Percentiles rank a stretch among this genome's conserved stretches.
Conservation (phyloP, 768 basidiomycete genomes). For the Clitopilus hobsonii region DNA sequence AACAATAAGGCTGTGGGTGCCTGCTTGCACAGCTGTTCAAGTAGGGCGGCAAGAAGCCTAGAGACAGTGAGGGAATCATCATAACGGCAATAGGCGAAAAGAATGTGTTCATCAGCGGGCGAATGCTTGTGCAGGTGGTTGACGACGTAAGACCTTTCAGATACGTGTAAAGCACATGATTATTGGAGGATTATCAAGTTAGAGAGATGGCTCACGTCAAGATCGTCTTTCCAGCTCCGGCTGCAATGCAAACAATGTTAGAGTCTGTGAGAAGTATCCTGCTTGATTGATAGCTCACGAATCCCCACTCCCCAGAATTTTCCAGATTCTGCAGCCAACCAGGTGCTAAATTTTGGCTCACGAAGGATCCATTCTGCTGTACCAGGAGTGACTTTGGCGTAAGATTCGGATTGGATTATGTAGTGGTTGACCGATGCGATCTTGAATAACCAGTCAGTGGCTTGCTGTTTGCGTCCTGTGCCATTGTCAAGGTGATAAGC, state of each 20-base stretch:
- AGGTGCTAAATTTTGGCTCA: neutral
- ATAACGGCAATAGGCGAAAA: neutral
- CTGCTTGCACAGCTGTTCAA: neutral
- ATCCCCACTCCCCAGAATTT: neutral
- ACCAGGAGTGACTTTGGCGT: neutral
- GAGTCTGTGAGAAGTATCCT: neutral
- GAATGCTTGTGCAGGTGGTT: neutral
- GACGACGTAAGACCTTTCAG: neutral
- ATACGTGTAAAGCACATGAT: neutral
- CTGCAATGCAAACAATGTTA: neutral
- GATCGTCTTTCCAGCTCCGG: neutral
- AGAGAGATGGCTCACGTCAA: neutral
- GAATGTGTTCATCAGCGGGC: neutral
- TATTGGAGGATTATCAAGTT: neutral
- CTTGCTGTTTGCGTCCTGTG: no score
- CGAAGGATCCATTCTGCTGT: neutral
- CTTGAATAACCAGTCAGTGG: no score
- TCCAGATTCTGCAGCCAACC: neutral
- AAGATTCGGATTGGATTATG: neutral
- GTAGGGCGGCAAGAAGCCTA: neutral
- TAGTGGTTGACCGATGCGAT: neutral
- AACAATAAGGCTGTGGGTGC: neutral
- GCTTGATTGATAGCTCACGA: neutral
- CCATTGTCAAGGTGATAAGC: no score
- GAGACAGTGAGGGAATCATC: neutral